These are phyloP conservation scores for Hordeum pubiflorum DNA, from an alignment of 202 grass and related monocot genomes.

Conservation along the genomic window DNA sequence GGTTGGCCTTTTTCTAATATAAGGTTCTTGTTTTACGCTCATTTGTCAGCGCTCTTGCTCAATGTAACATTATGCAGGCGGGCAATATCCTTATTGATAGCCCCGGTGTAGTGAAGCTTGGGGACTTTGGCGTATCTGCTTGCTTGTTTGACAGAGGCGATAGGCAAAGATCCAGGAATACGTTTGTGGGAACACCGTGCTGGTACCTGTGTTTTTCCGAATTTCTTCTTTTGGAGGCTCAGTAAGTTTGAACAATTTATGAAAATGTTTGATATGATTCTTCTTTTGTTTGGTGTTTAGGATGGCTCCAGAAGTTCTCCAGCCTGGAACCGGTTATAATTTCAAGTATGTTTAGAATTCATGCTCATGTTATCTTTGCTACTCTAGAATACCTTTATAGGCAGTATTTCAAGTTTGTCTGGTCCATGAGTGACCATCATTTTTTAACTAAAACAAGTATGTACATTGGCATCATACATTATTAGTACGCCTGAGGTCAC, in stretches of 20 bases:
- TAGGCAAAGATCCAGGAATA: slow-evolving; percentile 91
- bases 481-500: not conserved
- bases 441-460: not conserved
- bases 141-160: slow-evolving; percentile 97
- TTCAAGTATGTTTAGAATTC: slow-evolving; percentile 53
- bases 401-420: not conserved
- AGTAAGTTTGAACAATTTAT: not conserved
- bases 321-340: slow-evolving; percentile 68
- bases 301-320: slow-evolving; percentile 82
- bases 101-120: slow-evolving; percentile 78
- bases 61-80: slow-evolving; percentile 40
- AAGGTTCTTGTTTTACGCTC: not conserved
- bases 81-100: slow-evolving; percentile 88
- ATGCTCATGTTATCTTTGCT: not conserved
- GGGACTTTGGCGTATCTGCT: slow-evolving; percentile 96
- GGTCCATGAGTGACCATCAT: not conserved
- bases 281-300: slow-evolving; percentile 26
- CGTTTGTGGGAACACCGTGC: slow-evolving; percentile 95
- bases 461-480: not conserved
- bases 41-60: not conserved
- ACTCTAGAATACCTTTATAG: not conserved
- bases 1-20: slow-evolving; percentile 27
- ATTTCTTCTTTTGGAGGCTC: not conserved
- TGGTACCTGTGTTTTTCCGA: slow-evolving; percentile 30
- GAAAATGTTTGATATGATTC: not conserved